Evolutionary conservation across 2,329 filamentous ascomycete genomes (phyloP).

Genomic region (Didymosphaeria variabile): DNA sequence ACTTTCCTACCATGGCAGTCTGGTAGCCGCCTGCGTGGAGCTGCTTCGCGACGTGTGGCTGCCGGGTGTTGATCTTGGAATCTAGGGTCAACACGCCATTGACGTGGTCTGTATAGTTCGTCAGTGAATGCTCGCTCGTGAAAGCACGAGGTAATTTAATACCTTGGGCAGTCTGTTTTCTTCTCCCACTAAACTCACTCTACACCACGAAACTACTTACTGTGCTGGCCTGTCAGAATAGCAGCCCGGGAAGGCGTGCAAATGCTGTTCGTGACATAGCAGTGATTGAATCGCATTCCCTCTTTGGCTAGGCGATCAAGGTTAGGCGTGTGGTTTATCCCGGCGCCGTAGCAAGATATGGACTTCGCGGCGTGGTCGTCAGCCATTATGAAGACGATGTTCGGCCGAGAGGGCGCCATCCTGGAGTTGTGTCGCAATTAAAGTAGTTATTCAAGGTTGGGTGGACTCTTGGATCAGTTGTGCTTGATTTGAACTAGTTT

Average conservation of each 20-base stretch:
- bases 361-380: conserved; percentile 64
- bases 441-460: no score
- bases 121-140: no score
- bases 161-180: no score
- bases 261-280: conserved; percentile 64
- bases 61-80: conserved; percentile 59
- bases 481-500: background rate
- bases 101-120: conserved; percentile 52
- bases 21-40: conserved; percentile 58
- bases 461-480: no score
- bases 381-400: conserved; percentile 64
- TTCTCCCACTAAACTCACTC: no score
- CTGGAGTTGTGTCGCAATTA: background rate
- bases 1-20: conserved; percentile 64
- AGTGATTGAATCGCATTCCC: conserved; percentile 63
- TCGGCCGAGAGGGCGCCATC: conserved; percentile 35
- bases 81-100: conserved; percentile 62
- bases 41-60: conserved; percentile 63
- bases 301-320: conserved; percentile 60
- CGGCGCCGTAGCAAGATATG: conserved; percentile 60
- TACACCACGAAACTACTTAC: no score
- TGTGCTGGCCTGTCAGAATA: conserved; percentile 61
- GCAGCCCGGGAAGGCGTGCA: conserved; percentile 63
- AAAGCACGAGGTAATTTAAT: no score
- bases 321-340: conserved; percentile 63